Conservation (phyloP, 2,329 filamentous ascomycete genomes). For the Penicillium brevicompactum region DNA sequence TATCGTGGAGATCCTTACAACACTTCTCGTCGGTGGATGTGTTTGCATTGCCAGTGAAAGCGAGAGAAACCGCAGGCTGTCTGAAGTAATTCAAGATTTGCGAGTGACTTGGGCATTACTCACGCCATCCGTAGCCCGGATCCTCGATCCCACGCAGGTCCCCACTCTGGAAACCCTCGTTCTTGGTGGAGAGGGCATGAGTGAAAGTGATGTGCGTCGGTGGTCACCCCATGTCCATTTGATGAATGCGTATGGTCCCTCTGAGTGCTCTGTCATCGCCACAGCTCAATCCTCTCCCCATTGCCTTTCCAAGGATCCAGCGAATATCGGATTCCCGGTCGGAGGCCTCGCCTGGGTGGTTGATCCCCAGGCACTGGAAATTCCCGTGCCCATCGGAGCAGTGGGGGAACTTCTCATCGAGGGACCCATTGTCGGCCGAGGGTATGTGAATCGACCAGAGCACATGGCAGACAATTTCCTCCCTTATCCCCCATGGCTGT, state of each 20-base stretch:
- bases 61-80: constrained; percentile 33
- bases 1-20: constrained; percentile 34
- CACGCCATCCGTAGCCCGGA: constrained; percentile 55
- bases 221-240: neutral
- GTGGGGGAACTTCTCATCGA: constrained; percentile 1
- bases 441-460: neutral
- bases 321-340: neutral
- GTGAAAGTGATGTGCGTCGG: neutral
- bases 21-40: constrained; percentile 44
- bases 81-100: constrained; percentile 7
- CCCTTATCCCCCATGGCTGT: neutral
- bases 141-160: neutral
- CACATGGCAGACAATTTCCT: neutral
- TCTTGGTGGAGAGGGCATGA: neutral
- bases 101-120: constrained; percentile 52
- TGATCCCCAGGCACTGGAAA: neutral
- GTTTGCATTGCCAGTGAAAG: constrained; percentile 47
- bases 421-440: neutral
- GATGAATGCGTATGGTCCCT: neutral
- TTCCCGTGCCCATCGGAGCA: neutral
- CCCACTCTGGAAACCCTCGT: neutral
- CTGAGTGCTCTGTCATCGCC: neutral
- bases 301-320: neutral
- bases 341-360: neutral
- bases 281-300: neutral